Percentiles rank a stretch among this genome's conserved stretches.
These are phyloP conservation scores for Beauveria sp. DNA, from an alignment of 2,329 filamentous ascomycete species.

Conservation along the genomic window DNA sequence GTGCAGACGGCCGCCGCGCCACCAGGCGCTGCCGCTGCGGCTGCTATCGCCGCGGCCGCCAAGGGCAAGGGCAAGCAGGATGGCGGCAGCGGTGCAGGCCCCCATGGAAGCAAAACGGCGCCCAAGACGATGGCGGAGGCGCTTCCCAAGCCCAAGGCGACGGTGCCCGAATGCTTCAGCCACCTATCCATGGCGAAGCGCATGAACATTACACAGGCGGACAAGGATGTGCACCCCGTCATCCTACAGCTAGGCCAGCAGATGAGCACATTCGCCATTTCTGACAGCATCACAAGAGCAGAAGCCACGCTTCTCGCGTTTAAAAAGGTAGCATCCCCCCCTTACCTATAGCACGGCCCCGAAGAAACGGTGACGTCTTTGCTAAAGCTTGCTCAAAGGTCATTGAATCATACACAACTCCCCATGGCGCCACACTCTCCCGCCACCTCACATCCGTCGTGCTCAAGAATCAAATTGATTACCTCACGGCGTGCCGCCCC, in stretches of 20 bases:
- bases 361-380: background rate
- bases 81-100: slow-evolving; percentile 30
- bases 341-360: too few species aligned
- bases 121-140: slow-evolving; percentile 31
- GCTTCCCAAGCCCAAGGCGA: slow-evolving; percentile 45
- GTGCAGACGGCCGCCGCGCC: slow-evolving; percentile 38
- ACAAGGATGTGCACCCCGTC: slow-evolving; percentile 77
- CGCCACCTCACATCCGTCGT: slow-evolving; percentile 88
- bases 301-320: slow-evolving; percentile 85
- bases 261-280: slow-evolving; percentile 81
- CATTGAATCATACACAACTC: slow-evolving; percentile 87
- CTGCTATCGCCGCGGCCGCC: slow-evolving; percentile 34
- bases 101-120: slow-evolving; percentile 19
- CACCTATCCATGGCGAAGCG: slow-evolving; percentile 66
- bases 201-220: slow-evolving; percentile 47
- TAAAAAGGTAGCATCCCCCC: slow-evolving; percentile 54
- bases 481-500: slow-evolving; percentile 86
- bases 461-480: slow-evolving; percentile 91
- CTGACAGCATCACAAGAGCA: slow-evolving; percentile 81
- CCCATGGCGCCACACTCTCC: slow-evolving; percentile 73
- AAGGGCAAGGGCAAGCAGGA: slow-evolving; percentile 43
- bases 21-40: slow-evolving; percentile 26
- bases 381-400: slow-evolving; percentile 45
- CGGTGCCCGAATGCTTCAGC: slow-evolving; percentile 67
- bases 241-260: slow-evolving; percentile 82